A percentile compares a stretch with the other conserved stretches of the same genome.
Conservation (phyloP, 805 yeast genomes). For the Lachancea sp. region DNA sequence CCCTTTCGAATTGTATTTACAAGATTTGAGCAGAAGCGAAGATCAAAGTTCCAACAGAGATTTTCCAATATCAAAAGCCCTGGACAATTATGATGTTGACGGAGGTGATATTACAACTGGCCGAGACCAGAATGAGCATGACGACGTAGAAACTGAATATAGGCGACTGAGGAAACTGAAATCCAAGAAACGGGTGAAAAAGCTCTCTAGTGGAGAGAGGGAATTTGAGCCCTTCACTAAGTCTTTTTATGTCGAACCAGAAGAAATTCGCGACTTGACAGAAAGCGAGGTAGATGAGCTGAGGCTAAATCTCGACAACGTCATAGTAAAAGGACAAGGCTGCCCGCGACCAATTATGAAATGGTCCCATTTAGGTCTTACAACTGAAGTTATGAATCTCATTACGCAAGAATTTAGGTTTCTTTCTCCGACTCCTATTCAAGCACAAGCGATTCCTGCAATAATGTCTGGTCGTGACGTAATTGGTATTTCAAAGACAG, state of each 20-base stretch:
- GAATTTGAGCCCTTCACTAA: constrained; percentile 52
- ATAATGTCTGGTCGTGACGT: constrained; percentile 86
- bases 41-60: constrained; percentile 15
- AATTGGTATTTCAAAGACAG: constrained; percentile 93
- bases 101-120: constrained; percentile 27
- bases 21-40: constrained; percentile 13
- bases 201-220: constrained; percentile 24
- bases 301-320: constrained; percentile 53
- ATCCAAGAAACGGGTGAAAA: constrained; percentile 33
- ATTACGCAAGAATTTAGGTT: constrained; percentile 48
- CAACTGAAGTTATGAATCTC: constrained; percentile 48
- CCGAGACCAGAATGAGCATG: constrained; percentile 32
- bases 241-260: constrained; percentile 56
- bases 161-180: constrained; percentile 35
- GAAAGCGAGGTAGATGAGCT: constrained; percentile 51
- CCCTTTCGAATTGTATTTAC: constrained; percentile 44
- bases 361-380: constrained; percentile 81
- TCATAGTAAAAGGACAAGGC: constrained; percentile 53
- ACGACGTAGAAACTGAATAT: constrained; percentile 33
- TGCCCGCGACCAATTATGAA: constrained; percentile 60
- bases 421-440: constrained; percentile 75
- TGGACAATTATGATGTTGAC: constrained; percentile 24
- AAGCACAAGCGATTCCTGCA: constrained; percentile 84
- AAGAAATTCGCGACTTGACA: constrained; percentile 42
- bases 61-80: constrained; percentile 11